Evolutionary conservation across 352 stramenopile genomes (phyloP), one percentile per base, ranked within the genome.

Genomic region (Globisporangium camurandrum): DNA sequence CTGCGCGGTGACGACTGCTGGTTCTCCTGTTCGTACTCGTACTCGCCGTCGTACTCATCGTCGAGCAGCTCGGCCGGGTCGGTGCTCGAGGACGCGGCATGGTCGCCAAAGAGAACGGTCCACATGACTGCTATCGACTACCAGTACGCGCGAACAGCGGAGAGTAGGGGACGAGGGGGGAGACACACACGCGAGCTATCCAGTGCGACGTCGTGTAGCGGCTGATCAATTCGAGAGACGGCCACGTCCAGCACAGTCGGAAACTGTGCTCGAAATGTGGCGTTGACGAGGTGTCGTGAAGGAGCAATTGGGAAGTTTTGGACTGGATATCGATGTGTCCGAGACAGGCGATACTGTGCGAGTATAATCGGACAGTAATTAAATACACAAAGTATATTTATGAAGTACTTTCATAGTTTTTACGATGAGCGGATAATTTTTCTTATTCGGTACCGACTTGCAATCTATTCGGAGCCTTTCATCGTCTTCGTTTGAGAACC

Each of bases 71-170:
- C 23, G 28, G 28, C 23, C 11, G 59, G 49, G 0, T 41, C 36
- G 11, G 22, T 41, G 36, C n/a, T 41, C 23, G 62, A 31, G 1
- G 49, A 43, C 5, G 57, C 53, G 51, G 76, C 68, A 22, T 79
- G 61, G 24, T 83, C 71, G n/a, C 71, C 71, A 53, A 83, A 83
- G 31, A 83, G 64, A 26, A 77, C 69, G 20, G 68, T 80, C 71
- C 71, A 83, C 71, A 83, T 83, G n/a, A n/a, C n/a, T n/a, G n/a
- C n/a, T n/a, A n/a, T n/a, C n/a, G n/a, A n/a, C n/a, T n/a, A n/a
- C n/a, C n/a, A n/a, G n/a, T n/a, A n/a, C n/a, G n/a, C n/a, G n/a
- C n/a, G n/a, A n/a, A n/a, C n/a, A n/a, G n/a, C n/a, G n/a, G n/a
- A n/a, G n/a, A n/a, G 39, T 6, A 23, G 39, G 16, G 19, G 3